A percentile compares a stretch with the other conserved stretches of the same genome.
phyloP scores from a whole-genome alignment of 2,329 filamentous ascomycete genomes.

The Diaporthe citri region DNA sequence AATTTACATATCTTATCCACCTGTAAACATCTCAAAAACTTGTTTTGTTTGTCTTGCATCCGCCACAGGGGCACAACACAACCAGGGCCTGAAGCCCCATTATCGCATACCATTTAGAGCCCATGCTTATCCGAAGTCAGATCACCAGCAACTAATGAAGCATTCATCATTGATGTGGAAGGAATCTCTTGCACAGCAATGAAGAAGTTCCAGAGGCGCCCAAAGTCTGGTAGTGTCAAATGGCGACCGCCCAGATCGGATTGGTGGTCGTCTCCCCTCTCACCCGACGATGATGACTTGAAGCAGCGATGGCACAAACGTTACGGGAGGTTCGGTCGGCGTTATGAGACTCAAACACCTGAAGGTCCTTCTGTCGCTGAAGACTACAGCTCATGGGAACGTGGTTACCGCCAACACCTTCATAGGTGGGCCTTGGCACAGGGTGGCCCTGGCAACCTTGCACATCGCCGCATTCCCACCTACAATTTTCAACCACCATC shows the following conservation, averaged over 20 bases:
- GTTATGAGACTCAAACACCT: background rate
- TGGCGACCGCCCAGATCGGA: background rate
- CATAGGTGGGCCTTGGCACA: accelerated
- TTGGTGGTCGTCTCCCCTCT: slow-evolving; percentile 19
- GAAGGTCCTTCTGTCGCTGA: background rate
- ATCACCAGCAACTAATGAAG: background rate
- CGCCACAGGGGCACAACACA: background rate
- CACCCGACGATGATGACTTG: background rate
- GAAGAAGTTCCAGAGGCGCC: background rate
- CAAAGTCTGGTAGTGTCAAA: background rate
- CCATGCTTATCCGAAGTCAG: slow-evolving; percentile 10
- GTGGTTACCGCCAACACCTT: background rate
- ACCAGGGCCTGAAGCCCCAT: background rate
- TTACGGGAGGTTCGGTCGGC: background rate
- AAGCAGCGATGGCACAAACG: background rate
- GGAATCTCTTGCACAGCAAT: background rate
- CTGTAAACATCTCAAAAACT: background rate
- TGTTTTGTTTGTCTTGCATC: background rate
- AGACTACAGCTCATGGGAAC: background rate
- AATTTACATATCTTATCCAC: too few relatives aligned
- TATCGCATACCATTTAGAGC: background rate
- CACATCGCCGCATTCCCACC: background rate
- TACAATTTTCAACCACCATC: background rate
- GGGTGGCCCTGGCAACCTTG: background rate
- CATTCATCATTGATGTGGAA: background rate